Evolutionary conservation across 192 early-diverging fungal genomes (phyloP), one percentile per base, ranked within the genome.

Genomic region (Rhizophagus clarus): DNA sequence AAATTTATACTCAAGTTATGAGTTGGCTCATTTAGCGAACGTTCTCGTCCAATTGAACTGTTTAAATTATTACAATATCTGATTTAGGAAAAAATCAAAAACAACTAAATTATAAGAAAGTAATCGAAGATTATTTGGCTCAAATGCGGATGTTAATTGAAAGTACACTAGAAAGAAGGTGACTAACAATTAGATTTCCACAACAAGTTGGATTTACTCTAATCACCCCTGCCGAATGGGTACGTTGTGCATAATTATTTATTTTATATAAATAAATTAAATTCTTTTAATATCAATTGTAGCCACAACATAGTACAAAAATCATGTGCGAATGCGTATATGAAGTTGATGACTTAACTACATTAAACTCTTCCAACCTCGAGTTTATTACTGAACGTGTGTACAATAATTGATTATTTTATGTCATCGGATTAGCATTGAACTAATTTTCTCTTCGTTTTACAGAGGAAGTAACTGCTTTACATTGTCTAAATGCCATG

Each of bases 21-120:
- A 12, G 22, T 51, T 78, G 76, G 76, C 66, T 32, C 28, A 29
- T 51, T 20, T 7, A 51, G 76, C 76, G 51, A 56, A 56, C 61
- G 28, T 28, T 51, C 76, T 14, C 40, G 60, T 45, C 76, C 76
- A 24, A 20, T 78, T 17, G 76, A 78, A 78, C 32, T 68, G 14
- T 78, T 78, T 49, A 78, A 78, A 6, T 20, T 32, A 61, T 78
- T 78, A 26, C 66, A 78, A 31, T 78, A 1, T 78, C 64, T 4
- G n/a, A 42, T 51, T 67, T 78, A n/a, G 32, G 31, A 47, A 14
- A 66, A 1, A 6, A 51, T 26, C 64, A 78, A 31, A 78, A 78
- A 51, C 26, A 61, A 78, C 15, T 78, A 4, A 29, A 24, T 32
- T 63, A 66, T 68, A 63, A 9, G 9, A 68, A 68, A 69, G 76